Conservation (phyloP, 805 yeast species). For the Cyberlindnera sargentensis region DNA sequence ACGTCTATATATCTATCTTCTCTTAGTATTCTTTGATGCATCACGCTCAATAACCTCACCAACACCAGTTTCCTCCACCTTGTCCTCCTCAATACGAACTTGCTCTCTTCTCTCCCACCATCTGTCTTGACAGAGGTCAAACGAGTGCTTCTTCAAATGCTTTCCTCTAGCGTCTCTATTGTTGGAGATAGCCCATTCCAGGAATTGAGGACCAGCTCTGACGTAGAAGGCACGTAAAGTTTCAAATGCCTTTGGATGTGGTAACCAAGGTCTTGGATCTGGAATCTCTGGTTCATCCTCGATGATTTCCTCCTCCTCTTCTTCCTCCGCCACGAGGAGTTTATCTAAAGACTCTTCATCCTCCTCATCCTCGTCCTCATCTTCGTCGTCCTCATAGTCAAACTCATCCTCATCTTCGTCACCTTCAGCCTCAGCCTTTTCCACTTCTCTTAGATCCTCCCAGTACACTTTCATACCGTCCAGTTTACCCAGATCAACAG, state of each 20-base stretch:
- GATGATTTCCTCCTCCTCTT: constrained; percentile 57
- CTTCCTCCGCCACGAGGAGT: constrained; percentile 38
- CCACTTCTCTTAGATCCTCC: constrained; percentile 69
- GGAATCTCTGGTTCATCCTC: constrained; percentile 67
- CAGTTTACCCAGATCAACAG: constrained; percentile 75
- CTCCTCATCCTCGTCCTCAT: constrained; percentile 57
- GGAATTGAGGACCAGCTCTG: constrained; percentile 78
- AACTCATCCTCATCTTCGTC: constrained; percentile 58
- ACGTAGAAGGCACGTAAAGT: constrained; percentile 74
- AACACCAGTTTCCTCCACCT: constrained; percentile 81
- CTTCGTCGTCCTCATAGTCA: constrained; percentile 56
- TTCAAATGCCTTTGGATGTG: constrained; percentile 95
- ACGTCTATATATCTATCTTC: constrained; percentile 34
- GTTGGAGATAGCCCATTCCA: constrained; percentile 89
- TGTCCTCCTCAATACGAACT: constrained; percentile 81
- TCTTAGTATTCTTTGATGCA: constrained; percentile 39
- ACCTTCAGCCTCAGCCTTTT: constrained; percentile 43
- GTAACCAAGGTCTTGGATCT: constrained; percentile 93
- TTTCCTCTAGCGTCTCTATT: constrained; percentile 85
- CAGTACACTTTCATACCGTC: constrained; percentile 86
- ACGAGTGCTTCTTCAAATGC: constrained; percentile 79
- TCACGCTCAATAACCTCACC: constrained; percentile 82
- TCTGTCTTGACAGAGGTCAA: constrained; percentile 86
- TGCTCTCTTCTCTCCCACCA: constrained; percentile 99
- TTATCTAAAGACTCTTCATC: constrained; percentile 35